phyloP scores from a whole-genome alignment of 1,284 basidiomycete genomes.

The Dichomitus squalens region DNA sequence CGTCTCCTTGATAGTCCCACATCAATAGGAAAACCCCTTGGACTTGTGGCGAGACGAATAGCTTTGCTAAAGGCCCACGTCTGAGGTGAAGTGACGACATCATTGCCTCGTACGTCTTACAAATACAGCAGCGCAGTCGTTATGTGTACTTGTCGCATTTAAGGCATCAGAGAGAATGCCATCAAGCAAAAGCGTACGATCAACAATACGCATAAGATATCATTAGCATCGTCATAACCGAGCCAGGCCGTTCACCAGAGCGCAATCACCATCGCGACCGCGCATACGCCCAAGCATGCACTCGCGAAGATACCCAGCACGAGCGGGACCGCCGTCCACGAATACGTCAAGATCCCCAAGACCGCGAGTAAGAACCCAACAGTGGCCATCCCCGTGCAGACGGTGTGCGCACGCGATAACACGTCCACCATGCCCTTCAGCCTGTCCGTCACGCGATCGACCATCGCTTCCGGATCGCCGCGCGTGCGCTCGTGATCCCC shows the following conservation, averaged over 20 bases:
- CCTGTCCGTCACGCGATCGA: slow-evolving; percentile 12
- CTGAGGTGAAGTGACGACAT: neutral
- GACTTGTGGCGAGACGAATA: no score
- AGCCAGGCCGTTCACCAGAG: slow-evolving; percentile 21
- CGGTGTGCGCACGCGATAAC: slow-evolving; percentile 34
- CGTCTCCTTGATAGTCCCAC: no score
- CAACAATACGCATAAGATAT: neutral
- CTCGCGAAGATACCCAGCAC: slow-evolving; percentile 37
- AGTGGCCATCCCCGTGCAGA: slow-evolving; percentile 34
- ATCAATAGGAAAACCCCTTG: no score
- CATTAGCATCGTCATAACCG: neutral
- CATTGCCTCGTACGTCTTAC: neutral
- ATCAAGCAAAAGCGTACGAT: no score
- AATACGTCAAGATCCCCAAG: slow-evolving; percentile 37
- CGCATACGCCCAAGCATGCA: slow-evolving; percentile 32
- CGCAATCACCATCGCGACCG: slow-evolving; percentile 24
- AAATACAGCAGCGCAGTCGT: neutral
- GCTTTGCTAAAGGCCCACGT: no score
- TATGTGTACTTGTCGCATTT: no score
- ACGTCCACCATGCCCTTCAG: slow-evolving; percentile 32
- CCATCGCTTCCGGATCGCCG: slow-evolving; percentile 10
- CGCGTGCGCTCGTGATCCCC: neutral
- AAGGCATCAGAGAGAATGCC: neutral
- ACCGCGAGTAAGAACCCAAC: slow-evolving; percentile 39
- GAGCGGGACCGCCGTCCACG: slow-evolving; percentile 36